phyloP scores from a whole-genome alignment of 2,329 filamentous ascomycete genomes.

The Penicillium rolfsii region DNA sequence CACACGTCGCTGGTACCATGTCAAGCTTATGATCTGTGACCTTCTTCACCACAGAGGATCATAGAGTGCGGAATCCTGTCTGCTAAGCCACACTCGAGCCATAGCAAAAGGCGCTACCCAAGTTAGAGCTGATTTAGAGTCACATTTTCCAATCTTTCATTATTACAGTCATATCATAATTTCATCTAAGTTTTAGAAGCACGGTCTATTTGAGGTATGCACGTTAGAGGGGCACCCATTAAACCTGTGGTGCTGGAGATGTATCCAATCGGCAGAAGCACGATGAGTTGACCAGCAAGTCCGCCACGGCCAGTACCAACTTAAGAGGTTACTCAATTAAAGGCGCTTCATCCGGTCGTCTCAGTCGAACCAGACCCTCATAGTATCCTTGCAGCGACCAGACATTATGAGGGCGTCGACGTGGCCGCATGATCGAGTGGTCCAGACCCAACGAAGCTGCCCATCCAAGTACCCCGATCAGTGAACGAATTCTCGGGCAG shows the following conservation, averaged over 20 bases:
- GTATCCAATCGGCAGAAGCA: slow-evolving; percentile 57
- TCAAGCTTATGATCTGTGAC: no score
- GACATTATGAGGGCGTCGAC: slow-evolving; percentile 70
- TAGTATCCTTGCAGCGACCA: slow-evolving; percentile 74
- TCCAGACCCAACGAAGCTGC: slow-evolving; percentile 51
- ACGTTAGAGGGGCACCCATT: not conserved
- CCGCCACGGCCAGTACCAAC: slow-evolving; percentile 58
- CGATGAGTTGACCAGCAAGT: slow-evolving; percentile 60
- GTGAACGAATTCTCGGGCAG: not conserved
- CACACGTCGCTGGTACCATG: no score
- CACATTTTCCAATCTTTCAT: no score
- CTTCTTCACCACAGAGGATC: no score
- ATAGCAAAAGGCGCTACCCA: no score
- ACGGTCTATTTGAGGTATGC: not conserved
- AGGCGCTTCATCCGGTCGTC: slow-evolving; percentile 50
- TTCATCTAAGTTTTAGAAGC: not conserved
- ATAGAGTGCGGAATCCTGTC: no score
- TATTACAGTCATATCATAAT: no score
- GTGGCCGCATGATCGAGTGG: slow-evolving; percentile 60
- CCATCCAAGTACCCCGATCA: not conserved
- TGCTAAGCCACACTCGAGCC: no score
- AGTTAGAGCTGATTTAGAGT: no score
- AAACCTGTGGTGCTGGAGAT: slow-evolving; percentile 8
- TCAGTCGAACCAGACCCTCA: slow-evolving; percentile 65
- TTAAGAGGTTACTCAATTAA: slow-evolving; percentile 53